phyloP scores from a whole-genome alignment of 805 yeast genomes.

The Starmerella potacharoeniae region DNA sequence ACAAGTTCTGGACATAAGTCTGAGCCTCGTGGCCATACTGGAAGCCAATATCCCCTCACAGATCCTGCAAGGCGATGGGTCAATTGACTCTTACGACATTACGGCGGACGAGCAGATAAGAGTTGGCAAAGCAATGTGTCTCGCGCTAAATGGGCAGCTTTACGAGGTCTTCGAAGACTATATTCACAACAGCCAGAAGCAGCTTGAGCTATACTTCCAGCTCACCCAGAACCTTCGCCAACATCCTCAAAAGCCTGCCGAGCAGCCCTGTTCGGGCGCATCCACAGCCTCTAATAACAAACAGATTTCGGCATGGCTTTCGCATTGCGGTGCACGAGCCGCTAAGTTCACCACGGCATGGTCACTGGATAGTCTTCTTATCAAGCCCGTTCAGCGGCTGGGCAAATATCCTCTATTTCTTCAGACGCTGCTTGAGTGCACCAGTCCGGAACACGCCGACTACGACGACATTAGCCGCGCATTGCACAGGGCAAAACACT shows the following conservation, averaged over 20 bases:
- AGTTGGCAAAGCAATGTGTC: slow-evolving; percentile 28
- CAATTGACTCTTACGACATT: slow-evolving; percentile 13
- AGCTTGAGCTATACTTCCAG: slow-evolving; percentile 20
- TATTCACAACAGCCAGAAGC: slow-evolving; percentile 25
- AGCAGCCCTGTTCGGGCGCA: neutral
- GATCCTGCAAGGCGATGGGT: slow-evolving; percentile 22
- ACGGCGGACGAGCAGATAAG: slow-evolving; percentile 21
- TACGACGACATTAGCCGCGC: slow-evolving; percentile 30
- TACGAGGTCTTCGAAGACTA: slow-evolving; percentile 29
- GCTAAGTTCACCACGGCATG: slow-evolving; percentile 29
- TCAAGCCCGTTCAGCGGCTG: slow-evolving; percentile 38
- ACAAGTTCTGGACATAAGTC: slow-evolving; percentile 27
- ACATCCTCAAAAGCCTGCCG: slow-evolving; percentile 20
- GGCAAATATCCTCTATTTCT: slow-evolving; percentile 34
- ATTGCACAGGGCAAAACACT: slow-evolving; percentile 11
- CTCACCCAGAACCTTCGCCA: slow-evolving; percentile 20
- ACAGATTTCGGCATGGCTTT: slow-evolving; percentile 26
- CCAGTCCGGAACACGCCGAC: slow-evolving; percentile 35
- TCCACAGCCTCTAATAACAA: neutral
- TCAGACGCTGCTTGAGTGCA: slow-evolving; percentile 25
- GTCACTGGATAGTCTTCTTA: slow-evolving; percentile 34
- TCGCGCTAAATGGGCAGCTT: slow-evolving; percentile 23
- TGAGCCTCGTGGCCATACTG: slow-evolving; percentile 25
- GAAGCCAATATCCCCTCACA: slow-evolving; percentile 24
- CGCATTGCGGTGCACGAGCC: slow-evolving; percentile 25